Evolutionary conservation across 2,329 filamentous ascomycete genomes (phyloP).

Genomic region (Penicillium paneum): DNA sequence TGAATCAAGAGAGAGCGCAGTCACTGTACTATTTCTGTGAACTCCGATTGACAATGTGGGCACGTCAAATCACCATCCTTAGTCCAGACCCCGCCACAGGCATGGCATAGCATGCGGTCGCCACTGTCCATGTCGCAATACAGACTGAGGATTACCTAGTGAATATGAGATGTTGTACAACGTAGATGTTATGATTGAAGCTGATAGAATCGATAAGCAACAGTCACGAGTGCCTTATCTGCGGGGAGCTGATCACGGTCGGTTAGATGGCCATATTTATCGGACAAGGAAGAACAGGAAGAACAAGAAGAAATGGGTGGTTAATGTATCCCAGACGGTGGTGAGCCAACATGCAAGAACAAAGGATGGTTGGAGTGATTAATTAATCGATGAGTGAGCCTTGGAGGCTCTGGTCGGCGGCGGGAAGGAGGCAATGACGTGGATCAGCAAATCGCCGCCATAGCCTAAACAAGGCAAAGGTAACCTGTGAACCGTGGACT

Average conservation of each 20-base stretch:
- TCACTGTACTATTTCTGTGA: slow-evolving; percentile 76
- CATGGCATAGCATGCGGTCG: slow-evolving; percentile 83
- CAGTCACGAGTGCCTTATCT: slow-evolving; percentile 26
- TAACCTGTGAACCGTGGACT: background rate
- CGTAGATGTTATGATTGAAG: background rate
- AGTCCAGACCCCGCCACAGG: slow-evolving; percentile 78
- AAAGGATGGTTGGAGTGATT: background rate
- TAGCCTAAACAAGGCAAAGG: background rate
- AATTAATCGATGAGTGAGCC: background rate
- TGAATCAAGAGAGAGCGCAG: slow-evolving; percentile 3
- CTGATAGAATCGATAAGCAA: slow-evolving; percentile 10
- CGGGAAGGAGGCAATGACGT: slow-evolving; percentile 6
- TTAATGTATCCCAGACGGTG: background rate
- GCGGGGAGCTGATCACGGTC: slow-evolving; percentile 13
- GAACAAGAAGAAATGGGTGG: background rate
- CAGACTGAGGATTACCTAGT: background rate
- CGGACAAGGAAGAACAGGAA: background rate
- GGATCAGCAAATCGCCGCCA: slow-evolving; percentile 5
- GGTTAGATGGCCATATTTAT: background rate
- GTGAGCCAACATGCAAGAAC: background rate
- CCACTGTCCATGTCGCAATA: slow-evolving; percentile 28
- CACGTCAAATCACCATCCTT: slow-evolving; percentile 68
- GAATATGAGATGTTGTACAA: slow-evolving; percentile 4
- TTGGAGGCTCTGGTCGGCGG: background rate
- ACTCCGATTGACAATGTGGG: slow-evolving; percentile 72